phyloP scores from a whole-genome alignment of 108 stramenopile genomes.

The Aurantiochytrium sp. region DNA sequence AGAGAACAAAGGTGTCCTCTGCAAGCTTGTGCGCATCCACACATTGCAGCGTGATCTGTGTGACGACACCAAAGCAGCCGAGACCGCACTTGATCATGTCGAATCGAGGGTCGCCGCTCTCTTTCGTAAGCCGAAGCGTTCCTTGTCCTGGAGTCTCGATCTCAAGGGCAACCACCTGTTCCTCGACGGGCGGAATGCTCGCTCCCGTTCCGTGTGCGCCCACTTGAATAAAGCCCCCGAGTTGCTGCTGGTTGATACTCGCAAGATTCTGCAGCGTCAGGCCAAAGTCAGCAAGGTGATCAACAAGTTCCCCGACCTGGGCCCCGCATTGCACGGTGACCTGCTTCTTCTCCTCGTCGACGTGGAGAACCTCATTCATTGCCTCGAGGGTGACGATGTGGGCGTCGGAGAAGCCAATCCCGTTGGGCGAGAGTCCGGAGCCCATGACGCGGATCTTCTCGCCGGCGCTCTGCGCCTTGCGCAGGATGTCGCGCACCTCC shows the following conservation, averaged over 20 bases:
- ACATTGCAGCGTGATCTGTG: conserved; percentile 60
- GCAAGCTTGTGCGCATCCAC: conserved; percentile 77
- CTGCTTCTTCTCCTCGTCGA: conserved; percentile 64
- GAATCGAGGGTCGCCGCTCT: conserved; percentile 52
- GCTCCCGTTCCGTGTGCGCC: conserved; percentile 94
- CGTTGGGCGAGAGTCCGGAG: conserved; percentile 90
- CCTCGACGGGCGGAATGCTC: conserved; percentile 81
- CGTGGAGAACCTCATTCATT: conserved; percentile 66
- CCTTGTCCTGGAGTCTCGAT: conserved; percentile 77
- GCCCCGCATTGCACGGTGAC: conserved; percentile 89
- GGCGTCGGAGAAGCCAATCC: conserved; percentile 68
- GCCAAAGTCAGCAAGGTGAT: conserved; percentile 28
- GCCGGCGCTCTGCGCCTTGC: too few relatives aligned
- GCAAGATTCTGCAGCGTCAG: conserved; percentile 90
- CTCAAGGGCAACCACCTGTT: conserved; percentile 75
- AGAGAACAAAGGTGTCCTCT: conserved; percentile 79
- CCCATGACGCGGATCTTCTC: conserved; percentile 41
- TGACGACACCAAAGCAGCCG: conserved; percentile 87
- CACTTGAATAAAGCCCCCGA: conserved; percentile 86
- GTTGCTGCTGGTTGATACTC: conserved; percentile 89
- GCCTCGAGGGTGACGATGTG: conserved; percentile 72
- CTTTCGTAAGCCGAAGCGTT: conserved; percentile 60
- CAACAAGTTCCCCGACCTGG: conserved; percentile 65
- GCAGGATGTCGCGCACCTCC: too few relatives aligned
- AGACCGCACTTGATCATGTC: conserved; percentile 75